These are phyloP conservation scores for Sphagnum tenellum DNA, from an alignment of 225 moss, liverwort and hornwort genomes.

Conservation along the genomic window DNA sequence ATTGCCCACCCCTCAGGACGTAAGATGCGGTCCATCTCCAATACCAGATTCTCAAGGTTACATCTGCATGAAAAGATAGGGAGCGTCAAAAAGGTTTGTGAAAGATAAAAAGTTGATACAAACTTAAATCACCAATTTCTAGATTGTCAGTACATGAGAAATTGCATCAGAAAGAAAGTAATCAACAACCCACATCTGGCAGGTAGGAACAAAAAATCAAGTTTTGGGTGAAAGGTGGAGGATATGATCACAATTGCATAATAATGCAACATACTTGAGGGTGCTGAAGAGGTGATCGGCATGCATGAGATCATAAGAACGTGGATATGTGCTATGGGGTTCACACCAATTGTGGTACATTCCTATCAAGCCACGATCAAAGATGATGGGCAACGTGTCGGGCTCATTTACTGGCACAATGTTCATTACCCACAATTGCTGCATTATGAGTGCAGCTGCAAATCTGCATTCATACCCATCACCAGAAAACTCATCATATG, in stretches of 20 bases:
- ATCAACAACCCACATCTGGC: conserved; percentile 23
- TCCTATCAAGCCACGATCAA: conserved; percentile 73
- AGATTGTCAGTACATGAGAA: neutral
- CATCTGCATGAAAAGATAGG: conserved; percentile 20
- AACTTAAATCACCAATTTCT: too few relatives aligned
- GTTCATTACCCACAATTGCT: conserved; percentile 60
- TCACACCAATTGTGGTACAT: conserved; percentile 87
- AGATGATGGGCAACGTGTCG: conserved; percentile 73
- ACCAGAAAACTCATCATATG: too few relatives aligned
- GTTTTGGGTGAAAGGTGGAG: too few relatives aligned
- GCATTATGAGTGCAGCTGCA: conserved; percentile 28
- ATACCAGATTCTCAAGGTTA: conserved; percentile 38
- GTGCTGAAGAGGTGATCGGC: conserved; percentile 53
- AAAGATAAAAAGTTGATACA: too few relatives aligned
- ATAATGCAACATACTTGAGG: too few relatives aligned
- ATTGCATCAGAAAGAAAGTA: neutral
- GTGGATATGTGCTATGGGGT: conserved; percentile 65
- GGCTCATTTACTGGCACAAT: conserved; percentile 67
- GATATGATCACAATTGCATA: too few relatives aligned
- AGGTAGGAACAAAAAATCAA: conserved; percentile 1
- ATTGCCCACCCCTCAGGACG: conserved; percentile 71
- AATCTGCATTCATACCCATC: conserved; percentile 19
- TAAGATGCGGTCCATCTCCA: conserved; percentile 80
- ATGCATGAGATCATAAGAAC: conserved; percentile 74
- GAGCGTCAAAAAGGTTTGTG: neutral